Base-by-base conservation (phyloP, 768 basidiomycete species). In the Clavaria fumosa region DNA sequence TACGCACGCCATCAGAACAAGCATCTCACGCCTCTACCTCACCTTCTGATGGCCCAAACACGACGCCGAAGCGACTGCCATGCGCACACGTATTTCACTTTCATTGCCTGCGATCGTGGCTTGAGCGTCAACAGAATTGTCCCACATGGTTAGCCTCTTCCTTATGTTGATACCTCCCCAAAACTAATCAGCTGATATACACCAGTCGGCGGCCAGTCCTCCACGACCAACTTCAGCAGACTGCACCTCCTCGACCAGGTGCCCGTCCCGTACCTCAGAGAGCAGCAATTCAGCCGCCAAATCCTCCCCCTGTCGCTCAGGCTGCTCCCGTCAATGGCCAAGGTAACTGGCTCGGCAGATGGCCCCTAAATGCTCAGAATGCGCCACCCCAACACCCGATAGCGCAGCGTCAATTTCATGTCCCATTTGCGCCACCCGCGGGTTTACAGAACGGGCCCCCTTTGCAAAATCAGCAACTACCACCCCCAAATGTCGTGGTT, bases 71-170 rank as follows among this genome's bases (percentile, higher is more conserved):
- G 63, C 91, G 88, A 53, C 64, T 99, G 17, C 86, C 82, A 6
- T 99, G 95, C 59, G 91, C 91, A 1, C 95, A 99, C 55, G 77
- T 95, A 30, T 99, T 99, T 63, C 95, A 99, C 58, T 93, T 96
- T 55, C 78, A 96, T 51, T 99, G 95, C 57, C 69, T 99, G 44
- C 71, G 89, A 27, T 91, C 88, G 15, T 99, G 95, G 95, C 69
- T 99, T 19, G 95, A 99, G 57, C 71, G 95, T 31, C 95, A 99
- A 55, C 95, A 97, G 57, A 97, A 85, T 48, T 99, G 95, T 55
- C 95, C 95, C 1, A 99, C 95, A 28, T 99, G 93, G 93, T 93
- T 35, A 57, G 78, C 56, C 23, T 15, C 40, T 41, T 34, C 17
- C 26, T 27, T 3, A 22, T 30, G 17, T 30, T 10, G 26, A 10